These are phyloP conservation scores for Candida nemodendra DNA, from an alignment of 805 yeast species.

Conservation along the genomic window DNA sequence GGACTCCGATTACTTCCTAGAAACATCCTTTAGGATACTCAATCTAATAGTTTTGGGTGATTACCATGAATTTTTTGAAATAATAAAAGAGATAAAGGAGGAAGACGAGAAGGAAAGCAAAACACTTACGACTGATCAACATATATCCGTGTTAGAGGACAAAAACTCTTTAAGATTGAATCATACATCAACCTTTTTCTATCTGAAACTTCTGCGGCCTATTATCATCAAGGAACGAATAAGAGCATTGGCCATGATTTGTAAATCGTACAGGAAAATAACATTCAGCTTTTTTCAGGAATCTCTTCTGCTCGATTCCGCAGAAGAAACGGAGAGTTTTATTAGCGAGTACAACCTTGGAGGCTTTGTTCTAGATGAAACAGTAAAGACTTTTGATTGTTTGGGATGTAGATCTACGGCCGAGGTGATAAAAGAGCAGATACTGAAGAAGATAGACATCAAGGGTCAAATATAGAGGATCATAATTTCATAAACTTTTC, in stretches of 20 bases:
- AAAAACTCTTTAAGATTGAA: conserved; percentile 19
- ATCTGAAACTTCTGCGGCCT: conserved; percentile 41
- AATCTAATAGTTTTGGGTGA: conserved; percentile 39
- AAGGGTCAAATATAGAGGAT: conserved; percentile 71
- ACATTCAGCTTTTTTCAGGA: conserved; percentile 23
- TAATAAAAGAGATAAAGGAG: conserved; percentile 27
- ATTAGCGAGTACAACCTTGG: conserved; percentile 40
- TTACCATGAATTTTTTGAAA: conserved; percentile 51
- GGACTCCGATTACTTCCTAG: conserved; percentile 25
- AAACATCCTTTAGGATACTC: conserved; percentile 36
- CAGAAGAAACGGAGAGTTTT: conserved; percentile 42
- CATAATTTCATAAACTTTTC: background rate
- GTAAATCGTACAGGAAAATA: conserved; percentile 54
- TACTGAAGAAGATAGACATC: conserved; percentile 68
- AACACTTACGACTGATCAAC: conserved; percentile 1
- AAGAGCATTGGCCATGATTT: conserved; percentile 51
- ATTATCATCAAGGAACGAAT: conserved; percentile 60
- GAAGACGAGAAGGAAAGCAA: conserved; percentile 32
- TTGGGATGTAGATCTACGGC: conserved; percentile 21
- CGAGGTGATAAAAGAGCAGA: conserved; percentile 27
- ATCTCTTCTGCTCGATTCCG: conserved; percentile 28
- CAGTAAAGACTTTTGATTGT: conserved; percentile 25
- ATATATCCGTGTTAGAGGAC: conserved; percentile 9
- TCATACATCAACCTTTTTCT: conserved; percentile 25
- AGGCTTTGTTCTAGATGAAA: conserved; percentile 24